phyloP scores from a whole-genome alignment of 2,329 filamentous ascomycete species.

The Zalaria sp. region DNA sequence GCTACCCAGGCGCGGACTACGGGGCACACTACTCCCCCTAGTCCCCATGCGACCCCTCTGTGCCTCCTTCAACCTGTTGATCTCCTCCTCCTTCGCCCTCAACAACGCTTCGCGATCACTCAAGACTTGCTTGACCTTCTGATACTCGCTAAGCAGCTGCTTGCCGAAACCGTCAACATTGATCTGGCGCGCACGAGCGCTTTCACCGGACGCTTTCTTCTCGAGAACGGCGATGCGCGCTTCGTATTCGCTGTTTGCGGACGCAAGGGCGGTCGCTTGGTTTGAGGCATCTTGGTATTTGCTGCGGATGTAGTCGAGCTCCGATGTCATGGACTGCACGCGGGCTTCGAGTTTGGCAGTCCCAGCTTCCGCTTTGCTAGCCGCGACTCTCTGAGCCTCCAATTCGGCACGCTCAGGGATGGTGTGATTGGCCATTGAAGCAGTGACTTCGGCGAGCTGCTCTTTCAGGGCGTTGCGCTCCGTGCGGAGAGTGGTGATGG shows the following conservation, averaged over 20 bases:
- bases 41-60: constrained; percentile 19
- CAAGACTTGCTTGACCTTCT: constrained; percentile 12
- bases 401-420: constrained; percentile 19
- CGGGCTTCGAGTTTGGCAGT: constrained; percentile 12
- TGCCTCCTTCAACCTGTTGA: constrained; percentile 16
- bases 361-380: constrained; percentile 8
- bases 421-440: constrained; percentile 12
- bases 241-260: constrained; percentile 34
- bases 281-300: constrained; percentile 46
- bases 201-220: constrained; percentile 15
- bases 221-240: constrained; percentile 14
- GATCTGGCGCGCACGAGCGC: constrained; percentile 11
- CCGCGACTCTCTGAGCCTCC: constrained; percentile 11
- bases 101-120: constrained; percentile 15
- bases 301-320: constrained; percentile 42
- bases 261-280: constrained; percentile 28
- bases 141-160: constrained; percentile 12
- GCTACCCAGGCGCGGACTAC: constrained; percentile 18
- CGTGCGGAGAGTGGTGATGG: constrained; percentile 10
- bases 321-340: constrained; percentile 24
- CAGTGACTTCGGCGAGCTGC: constrained; percentile 16
- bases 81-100: constrained; percentile 19
- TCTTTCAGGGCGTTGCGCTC: constrained; percentile 14
- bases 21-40: constrained; percentile 20
- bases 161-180: constrained; percentile 11